Conservation (phyloP, 495 filamentous ascomycete species). For the Penicillium manginii region DNA sequence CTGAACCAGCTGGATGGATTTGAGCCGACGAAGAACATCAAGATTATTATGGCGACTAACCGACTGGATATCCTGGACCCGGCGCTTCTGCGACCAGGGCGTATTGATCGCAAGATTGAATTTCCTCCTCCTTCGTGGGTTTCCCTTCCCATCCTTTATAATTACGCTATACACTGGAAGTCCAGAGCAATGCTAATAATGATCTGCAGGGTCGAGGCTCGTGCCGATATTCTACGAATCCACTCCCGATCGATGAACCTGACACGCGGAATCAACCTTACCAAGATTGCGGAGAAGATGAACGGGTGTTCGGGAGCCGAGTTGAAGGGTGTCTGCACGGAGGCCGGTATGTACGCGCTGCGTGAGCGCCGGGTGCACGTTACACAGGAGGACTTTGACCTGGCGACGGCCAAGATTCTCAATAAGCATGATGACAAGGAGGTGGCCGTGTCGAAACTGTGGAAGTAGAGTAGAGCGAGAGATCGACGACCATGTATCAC, state of each 20-base stretch:
- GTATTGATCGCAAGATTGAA: constrained; percentile 99
- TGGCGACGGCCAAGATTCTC: constrained; percentile 98
- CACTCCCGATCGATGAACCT: constrained; percentile 98
- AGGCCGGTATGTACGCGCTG: constrained; percentile 96
- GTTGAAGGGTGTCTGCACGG: constrained; percentile 95
- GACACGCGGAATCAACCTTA: constrained; percentile 95
- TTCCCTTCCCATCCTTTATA: background rate
- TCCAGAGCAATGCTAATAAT: constrained; percentile 29
- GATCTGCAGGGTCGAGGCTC: constrained; percentile 73
- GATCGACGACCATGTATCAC: constrained; percentile 32
- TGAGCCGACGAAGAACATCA: constrained; percentile 99
- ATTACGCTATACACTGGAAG: too few relatives aligned
- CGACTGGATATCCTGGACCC: constrained; percentile 96
- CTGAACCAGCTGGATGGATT: constrained; percentile 99
- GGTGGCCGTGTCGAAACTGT: constrained; percentile 84
- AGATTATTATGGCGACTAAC: constrained; percentile 99
- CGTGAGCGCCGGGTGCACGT: constrained; percentile 95
- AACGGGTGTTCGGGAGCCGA: constrained; percentile 97
- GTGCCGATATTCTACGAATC: constrained; percentile 97
- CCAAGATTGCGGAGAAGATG: constrained; percentile 99
- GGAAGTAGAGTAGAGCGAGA: constrained; percentile 66
- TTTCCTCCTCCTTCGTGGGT: constrained; percentile 90
- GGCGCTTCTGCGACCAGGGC: constrained; percentile 87
- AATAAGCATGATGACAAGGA: constrained; percentile 99
- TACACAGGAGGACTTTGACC: constrained; percentile 98